These are phyloP conservation scores for Phaffia rhodozyma DNA, from an alignment of 1,284 basidiomycete genomes.

Conservation along the genomic window DNA sequence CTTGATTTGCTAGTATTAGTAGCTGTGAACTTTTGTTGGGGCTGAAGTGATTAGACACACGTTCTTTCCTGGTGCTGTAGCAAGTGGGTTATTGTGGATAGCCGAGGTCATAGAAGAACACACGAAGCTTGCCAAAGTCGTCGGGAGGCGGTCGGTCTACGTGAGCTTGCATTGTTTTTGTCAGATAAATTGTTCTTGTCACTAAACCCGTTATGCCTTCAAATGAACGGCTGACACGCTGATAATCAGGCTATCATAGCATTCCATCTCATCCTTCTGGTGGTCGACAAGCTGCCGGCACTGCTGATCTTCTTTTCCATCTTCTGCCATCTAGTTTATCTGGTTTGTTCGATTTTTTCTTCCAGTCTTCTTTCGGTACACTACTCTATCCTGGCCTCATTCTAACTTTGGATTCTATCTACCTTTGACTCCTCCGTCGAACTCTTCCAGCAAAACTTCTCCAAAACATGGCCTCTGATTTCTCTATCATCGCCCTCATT, in stretches of 20 bases:
- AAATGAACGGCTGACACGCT: constrained; percentile 5
- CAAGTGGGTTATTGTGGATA: constrained; percentile 80
- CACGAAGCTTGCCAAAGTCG: constrained; percentile 58
- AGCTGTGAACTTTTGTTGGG: background rate
- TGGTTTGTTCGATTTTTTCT: constrained; percentile 29
- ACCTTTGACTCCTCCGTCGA: constrained; percentile 7
- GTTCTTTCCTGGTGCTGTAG: constrained; percentile 38
- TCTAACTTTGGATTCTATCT: background rate
- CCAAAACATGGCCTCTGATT: constrained; percentile 74
- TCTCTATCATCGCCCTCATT: constrained; percentile 71
- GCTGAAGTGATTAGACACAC: constrained; percentile 1
- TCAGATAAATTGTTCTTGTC: background rate
- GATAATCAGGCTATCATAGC: constrained; percentile 53
- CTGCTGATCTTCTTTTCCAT: constrained; percentile 63
- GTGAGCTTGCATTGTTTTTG: constrained; percentile 43
- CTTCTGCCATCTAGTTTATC: constrained; percentile 69
- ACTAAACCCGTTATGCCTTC: background rate
- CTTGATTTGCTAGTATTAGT: background rate
- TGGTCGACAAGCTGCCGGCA: constrained; percentile 65
- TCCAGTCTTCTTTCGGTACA: background rate
- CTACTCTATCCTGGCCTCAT: background rate
- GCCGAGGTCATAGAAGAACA: constrained; percentile 93
- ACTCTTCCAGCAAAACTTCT: constrained; percentile 59
- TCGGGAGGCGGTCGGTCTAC: constrained; percentile 72
- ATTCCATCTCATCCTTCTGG: constrained; percentile 63